Evolutionary conservation across 495 filamentous ascomycete genomes (phyloP).

Genomic region (Aspergillus nanangensis): DNA sequence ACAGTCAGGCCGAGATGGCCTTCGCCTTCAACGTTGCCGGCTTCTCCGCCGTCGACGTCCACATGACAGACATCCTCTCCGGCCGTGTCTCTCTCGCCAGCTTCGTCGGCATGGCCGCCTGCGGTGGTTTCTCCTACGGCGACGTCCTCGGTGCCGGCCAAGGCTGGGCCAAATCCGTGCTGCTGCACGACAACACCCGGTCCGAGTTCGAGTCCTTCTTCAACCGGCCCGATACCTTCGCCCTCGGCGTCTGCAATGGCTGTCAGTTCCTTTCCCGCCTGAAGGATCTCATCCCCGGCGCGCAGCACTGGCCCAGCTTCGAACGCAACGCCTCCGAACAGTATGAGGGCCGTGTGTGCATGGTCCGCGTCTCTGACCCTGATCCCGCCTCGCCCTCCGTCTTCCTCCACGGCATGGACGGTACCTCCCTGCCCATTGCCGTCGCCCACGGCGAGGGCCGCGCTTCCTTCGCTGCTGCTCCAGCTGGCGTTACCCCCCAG

Average conservation of each 20-base stretch:
- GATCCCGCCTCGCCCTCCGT: slow-evolving; percentile 59
- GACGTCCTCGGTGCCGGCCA: slow-evolving; percentile 93
- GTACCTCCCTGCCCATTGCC: slow-evolving; percentile 76
- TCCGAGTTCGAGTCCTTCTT: slow-evolving; percentile 83
- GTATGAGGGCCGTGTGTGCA: slow-evolving; percentile 85
- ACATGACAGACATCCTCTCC: slow-evolving; percentile 91
- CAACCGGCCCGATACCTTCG: slow-evolving; percentile 82
- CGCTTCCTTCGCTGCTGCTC: slow-evolving; percentile 60
- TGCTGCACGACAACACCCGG: slow-evolving; percentile 73
- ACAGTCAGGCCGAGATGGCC: slow-evolving; percentile 94
- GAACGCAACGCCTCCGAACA: slow-evolving; percentile 82
- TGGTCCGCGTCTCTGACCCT: slow-evolving; percentile 75
- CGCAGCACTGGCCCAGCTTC: slow-evolving; percentile 82
- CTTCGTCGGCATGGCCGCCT: slow-evolving; percentile 86
- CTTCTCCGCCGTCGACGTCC: slow-evolving; percentile 87
- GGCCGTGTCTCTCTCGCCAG: slow-evolving; percentile 69
- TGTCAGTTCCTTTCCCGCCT: slow-evolving; percentile 91
- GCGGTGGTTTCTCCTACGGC: slow-evolving; percentile 96
- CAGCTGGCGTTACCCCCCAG: slow-evolving; percentile 29
- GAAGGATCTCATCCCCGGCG: slow-evolving; percentile 80
- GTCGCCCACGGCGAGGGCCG: slow-evolving; percentile 92
- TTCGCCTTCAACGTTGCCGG: slow-evolving; percentile 91
- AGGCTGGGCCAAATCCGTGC: slow-evolving; percentile 94
- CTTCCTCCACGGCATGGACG: slow-evolving; percentile 90
- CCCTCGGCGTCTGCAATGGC: slow-evolving; percentile 94